Evolutionary conservation across 2,329 filamentous ascomycete genomes (phyloP), one percentile per base, ranked within the genome.

Genomic region (Hymenoscyphus scutula): DNA sequence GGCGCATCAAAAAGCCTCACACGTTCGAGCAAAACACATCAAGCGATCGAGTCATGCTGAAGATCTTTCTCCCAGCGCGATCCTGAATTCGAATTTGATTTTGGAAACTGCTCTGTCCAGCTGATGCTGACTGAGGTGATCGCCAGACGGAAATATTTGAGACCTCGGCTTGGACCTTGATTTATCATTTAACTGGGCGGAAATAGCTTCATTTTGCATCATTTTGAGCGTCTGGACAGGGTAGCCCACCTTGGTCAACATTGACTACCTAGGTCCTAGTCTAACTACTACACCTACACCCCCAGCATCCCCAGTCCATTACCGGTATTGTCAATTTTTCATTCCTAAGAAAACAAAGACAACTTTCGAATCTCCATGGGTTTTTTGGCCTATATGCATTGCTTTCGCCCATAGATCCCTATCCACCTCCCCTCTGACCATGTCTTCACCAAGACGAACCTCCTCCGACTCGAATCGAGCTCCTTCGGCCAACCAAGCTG

Each of bases 381-480:
- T 19, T 11, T 51, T 23, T 51, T 51, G 45, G 45, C 45, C 45
- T 51, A 23, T 11, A 51, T 51, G 45, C 45, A 51, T 51, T 25
- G 19, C 19, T 51, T 19, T 23, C 45, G 23, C 23, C 8, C 41
- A 25, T 23, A 51, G 6, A 51, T 23, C 17, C 45, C 45, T 25
- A 51, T n/a, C 41, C 23, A 45, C 11, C 7, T 51, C 11, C 45
- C 23, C 45, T 13, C 13, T 25, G 56, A 30, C 19, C 38, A 62
- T 62, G 61, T 59, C 56, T 41, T 59, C 61, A 25, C 51, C 48
- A 37, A 45, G 61, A 56, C 56, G 56, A 25, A 29, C 19, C 45
- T 59, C 61, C 17, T 29, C 56, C 15, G 56, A 58, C 37, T 59
- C 60, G 48, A 63, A 32, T 17, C 37, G 56, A 53, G 29, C 45